Evolutionary conservation across 176 grass and related monocot genomes (phyloP).

Genomic region (Ensete ventricosum): DNA sequence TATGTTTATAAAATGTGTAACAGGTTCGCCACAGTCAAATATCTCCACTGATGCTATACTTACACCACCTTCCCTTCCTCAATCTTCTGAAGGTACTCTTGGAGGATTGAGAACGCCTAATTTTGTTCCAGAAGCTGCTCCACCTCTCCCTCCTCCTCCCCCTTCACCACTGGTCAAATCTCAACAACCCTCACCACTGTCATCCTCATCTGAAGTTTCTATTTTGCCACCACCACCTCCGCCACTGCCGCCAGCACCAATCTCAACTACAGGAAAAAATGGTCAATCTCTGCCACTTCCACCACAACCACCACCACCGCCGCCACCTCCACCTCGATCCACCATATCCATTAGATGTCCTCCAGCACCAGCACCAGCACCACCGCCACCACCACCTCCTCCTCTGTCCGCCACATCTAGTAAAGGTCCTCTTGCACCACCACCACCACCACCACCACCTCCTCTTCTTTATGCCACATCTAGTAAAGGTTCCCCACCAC

Average conservation of each 20-base stretch:
- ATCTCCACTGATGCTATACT: slow-evolving; percentile 15
- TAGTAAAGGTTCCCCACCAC: neutral
- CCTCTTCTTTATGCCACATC: neutral
- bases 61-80: slow-evolving; percentile 3
- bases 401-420: slow-evolving; percentile 27
- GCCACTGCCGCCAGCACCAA: slow-evolving; percentile 5
- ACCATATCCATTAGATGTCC: neutral
- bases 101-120: slow-evolving; percentile 20
- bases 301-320: slow-evolving; percentile 18
- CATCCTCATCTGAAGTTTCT: neutral
- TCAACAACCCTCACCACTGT: neutral
- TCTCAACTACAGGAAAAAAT: neutral
- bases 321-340: slow-evolving; percentile 6
- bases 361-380: neutral
- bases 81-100: slow-evolving; percentile 15
- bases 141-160: slow-evolving; percentile 8
- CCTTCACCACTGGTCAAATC: neutral
- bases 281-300: slow-evolving; percentile 11
- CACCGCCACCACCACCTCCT: slow-evolving; percentile 15
- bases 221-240: slow-evolving; percentile 6
- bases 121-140: slow-evolving; percentile 22
- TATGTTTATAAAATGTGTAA: slow-evolving; percentile 11
- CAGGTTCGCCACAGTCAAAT: slow-evolving; percentile 22
- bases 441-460: slow-evolving; percentile 13
- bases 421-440: slow-evolving; percentile 19